A percentile compares a stretch with the other conserved stretches of the same genome.
Conservation (phyloP, 140 eudicot genomes). For the Ambrosia hybrid region DNA sequence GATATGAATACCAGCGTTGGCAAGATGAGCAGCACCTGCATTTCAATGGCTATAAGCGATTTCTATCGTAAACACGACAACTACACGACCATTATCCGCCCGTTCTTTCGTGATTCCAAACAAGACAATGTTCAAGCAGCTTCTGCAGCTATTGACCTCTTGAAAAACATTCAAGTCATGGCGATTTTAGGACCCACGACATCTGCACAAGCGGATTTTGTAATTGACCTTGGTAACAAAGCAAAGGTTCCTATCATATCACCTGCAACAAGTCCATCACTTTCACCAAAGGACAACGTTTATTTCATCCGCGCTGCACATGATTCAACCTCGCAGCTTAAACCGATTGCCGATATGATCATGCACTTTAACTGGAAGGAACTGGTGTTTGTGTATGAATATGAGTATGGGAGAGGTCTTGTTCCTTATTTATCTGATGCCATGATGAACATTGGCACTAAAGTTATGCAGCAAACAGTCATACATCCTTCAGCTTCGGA, state of each 20-base stretch:
- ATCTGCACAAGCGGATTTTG: constrained; percentile 51
- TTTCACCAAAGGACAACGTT: constrained; percentile 24
- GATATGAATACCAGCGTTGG: constrained; percentile 22
- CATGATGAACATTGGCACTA: constrained; percentile 28
- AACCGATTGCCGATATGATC: constrained; percentile 37
- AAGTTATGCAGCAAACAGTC: constrained; percentile 34
- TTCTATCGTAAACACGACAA: constrained; percentile 28
- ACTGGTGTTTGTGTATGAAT: constrained; percentile 47
- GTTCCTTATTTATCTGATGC: constrained; percentile 50
- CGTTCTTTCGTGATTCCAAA: constrained; percentile 39
- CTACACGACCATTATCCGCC: constrained; percentile 27
- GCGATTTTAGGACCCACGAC: constrained; percentile 47
- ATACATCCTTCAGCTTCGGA: constrained; percentile 38
- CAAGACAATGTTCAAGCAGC: constrained; percentile 43
- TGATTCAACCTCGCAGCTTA: constrained; percentile 33
- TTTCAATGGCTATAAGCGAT: constrained; percentile 46
- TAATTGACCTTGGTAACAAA: constrained; percentile 46
- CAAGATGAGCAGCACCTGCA: constrained; percentile 37
- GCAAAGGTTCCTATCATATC: constrained; percentile 56
- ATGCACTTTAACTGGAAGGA: constrained; percentile 47
- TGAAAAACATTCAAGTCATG: constrained; percentile 38
- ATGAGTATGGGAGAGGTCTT: constrained; percentile 49
- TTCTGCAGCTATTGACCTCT: constrained; percentile 45
- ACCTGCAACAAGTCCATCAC: constrained; percentile 51
- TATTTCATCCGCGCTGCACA: constrained; percentile 45